A percentile compares a stretch with the other conserved stretches of the same genome.
phyloP scores from a whole-genome alignment of 169 alveolate genomes.

The Plasmodium yoelii region DNA sequence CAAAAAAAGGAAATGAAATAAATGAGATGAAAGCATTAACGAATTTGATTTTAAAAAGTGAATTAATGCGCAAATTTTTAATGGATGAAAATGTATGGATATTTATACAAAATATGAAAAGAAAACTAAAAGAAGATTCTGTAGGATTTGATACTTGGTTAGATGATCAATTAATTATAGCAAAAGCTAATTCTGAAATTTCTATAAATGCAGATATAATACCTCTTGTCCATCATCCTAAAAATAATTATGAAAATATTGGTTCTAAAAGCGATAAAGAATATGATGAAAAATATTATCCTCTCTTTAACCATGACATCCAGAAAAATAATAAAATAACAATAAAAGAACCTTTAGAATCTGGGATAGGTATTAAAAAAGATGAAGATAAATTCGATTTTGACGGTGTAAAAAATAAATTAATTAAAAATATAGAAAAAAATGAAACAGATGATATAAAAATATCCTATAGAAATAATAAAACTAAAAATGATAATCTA shows the following conservation, averaged over 20 bases:
- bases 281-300: slow-evolving; percentile 7
- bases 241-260: slow-evolving; percentile 27
- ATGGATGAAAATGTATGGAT: slow-evolving; percentile 74
- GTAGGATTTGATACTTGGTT: slow-evolving; percentile 53
- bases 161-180: slow-evolving; percentile 50
- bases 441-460: not conserved
- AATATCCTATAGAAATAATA: too few relatives aligned
- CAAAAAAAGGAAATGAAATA: slow-evolving; percentile 23
- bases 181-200: slow-evolving; percentile 21
- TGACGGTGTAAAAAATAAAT: not conserved
- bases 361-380: too few relatives aligned
- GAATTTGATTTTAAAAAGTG: slow-evolving; percentile 57
- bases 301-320: not conserved
- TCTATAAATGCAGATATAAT: slow-evolving; percentile 27
- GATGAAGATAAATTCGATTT: too few relatives aligned
- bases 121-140: slow-evolving; percentile 62
- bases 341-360: too few relatives aligned
- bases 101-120: slow-evolving; percentile 67
- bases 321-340: too few relatives aligned
- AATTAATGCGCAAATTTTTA: slow-evolving; percentile 63
- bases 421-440: not conserved
- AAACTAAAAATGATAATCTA: too few relatives aligned
- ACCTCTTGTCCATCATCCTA: slow-evolving; percentile 56
- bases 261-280: slow-evolving; percentile 8
- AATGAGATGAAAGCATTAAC: slow-evolving; percentile 31